Evolutionary conservation across 441 rosid species (phyloP).

Genomic region (Gossypium aridum): DNA sequence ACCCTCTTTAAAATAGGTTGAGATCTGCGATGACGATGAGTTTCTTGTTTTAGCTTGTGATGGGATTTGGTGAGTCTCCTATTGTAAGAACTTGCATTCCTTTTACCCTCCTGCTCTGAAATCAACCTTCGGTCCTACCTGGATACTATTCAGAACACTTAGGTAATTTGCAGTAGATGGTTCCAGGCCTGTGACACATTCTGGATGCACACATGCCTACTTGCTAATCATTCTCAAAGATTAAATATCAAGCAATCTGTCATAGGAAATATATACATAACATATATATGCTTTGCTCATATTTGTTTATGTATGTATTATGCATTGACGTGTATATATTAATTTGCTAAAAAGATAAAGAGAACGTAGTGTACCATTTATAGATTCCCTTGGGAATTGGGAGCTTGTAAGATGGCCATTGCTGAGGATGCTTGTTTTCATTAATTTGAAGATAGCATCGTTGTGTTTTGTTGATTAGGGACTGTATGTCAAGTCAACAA

Average conservation of each 20-base stretch:
- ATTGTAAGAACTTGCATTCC: background rate
- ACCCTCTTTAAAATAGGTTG: conserved; percentile 32
- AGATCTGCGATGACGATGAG: conserved; percentile 55
- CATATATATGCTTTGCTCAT: background rate
- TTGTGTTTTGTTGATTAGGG: conserved; percentile 27
- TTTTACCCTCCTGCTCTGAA: background rate
- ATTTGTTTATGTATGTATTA: background rate
- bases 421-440: background rate
- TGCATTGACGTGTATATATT: background rate
- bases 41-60: conserved; percentile 61
- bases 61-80: conserved; percentile 48
- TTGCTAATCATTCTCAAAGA: background rate
- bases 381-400: background rate
- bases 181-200: too few relatives aligned
- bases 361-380: background rate
- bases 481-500: conserved; percentile 66
- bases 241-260: background rate
- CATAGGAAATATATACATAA: background rate
- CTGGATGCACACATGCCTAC: conserved; percentile 1
- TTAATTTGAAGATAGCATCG: background rate
- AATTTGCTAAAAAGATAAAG: background rate
- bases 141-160: background rate
- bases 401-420: background rate
- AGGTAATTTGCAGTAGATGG: background rate
- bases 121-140: background rate